These are phyloP conservation scores for Melampsora larici-populina DNA, from an alignment of 1,284 basidiomycete genomes.

Conservation along the genomic window DNA sequence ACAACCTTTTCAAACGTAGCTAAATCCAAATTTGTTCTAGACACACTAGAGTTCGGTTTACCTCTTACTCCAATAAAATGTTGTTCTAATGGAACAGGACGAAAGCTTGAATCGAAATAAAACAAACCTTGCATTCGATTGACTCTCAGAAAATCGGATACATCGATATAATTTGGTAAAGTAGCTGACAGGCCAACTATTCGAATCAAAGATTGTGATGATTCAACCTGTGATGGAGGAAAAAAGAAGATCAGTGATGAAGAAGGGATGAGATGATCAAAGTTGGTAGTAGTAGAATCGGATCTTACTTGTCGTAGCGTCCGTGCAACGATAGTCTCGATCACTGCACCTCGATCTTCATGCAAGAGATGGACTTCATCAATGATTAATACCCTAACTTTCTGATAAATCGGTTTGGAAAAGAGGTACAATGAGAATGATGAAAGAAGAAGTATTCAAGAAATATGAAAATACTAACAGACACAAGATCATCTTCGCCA, in stretches of 20 bases:
- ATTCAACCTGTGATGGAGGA: constrained; percentile 65
- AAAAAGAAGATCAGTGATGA: neutral
- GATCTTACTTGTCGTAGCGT: constrained; percentile 75
- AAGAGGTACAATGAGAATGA: neutral
- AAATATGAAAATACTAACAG: constrained; percentile 50
- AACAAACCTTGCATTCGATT: constrained; percentile 88
- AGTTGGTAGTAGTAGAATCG: neutral
- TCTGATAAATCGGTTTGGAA: constrained; percentile 50
- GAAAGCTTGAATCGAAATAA: constrained; percentile 96
- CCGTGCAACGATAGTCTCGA: constrained; percentile 95
- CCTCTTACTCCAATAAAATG: constrained; percentile 95
- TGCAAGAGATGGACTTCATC: constrained; percentile 97
- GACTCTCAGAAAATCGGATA: constrained; percentile 91
- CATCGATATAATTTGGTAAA: constrained; percentile 94
- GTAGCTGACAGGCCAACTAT: constrained; percentile 98
- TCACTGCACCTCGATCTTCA: constrained; percentile 96
- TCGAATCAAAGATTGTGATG: constrained; percentile 93
- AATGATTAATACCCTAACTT: constrained; percentile 90
- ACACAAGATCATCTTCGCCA: constrained; percentile 89
- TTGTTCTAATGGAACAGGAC: constrained; percentile 94
- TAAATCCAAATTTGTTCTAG: constrained; percentile 82
- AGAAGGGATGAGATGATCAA: too few relatives aligned
- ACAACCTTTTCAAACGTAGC: constrained; percentile 78
- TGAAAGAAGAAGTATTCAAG: neutral
- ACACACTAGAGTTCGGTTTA: constrained; percentile 71